Evolutionary conservation across 345 rosid genomes (phyloP).

Genomic region (Euclidium syriacum): DNA sequence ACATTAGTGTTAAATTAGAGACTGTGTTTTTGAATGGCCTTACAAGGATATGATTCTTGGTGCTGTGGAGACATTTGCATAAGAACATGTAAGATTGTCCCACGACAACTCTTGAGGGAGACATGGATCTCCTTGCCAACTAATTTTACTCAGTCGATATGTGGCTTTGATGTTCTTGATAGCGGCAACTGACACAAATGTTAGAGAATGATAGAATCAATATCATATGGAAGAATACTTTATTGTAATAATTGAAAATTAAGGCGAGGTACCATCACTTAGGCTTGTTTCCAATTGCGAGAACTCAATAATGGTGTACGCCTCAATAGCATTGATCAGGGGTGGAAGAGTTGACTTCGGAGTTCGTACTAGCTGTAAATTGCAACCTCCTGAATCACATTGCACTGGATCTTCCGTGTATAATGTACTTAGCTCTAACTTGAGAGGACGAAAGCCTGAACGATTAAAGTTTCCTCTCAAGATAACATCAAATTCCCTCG

Average conservation of each 20-base stretch:
- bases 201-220: background rate
- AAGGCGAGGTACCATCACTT: constrained; percentile 22
- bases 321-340: constrained; percentile 23
- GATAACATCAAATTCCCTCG: constrained; percentile 11
- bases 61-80: background rate
- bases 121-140: constrained; percentile 58
- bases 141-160: constrained; percentile 23
- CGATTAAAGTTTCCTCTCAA: background rate
- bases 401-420: background rate
- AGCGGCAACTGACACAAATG: constrained; percentile 22
- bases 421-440: background rate
- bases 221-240: background rate
- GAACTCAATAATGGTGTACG: constrained; percentile 14
- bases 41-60: constrained; percentile 43
- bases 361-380: constrained; percentile 7
- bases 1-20: background rate
- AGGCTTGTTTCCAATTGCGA: constrained; percentile 2
- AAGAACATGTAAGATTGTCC: constrained; percentile 37
- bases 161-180: constrained; percentile 36
- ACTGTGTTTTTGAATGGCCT: constrained; percentile 13
- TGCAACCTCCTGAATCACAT: constrained; percentile 14
- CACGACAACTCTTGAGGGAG: constrained; percentile 25
- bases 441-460: background rate
- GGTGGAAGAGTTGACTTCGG: constrained; percentile 21
- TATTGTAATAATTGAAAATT: background rate